Base-by-base conservation (phyloP, 805 yeast genomes). In the Teunomyces gatunensis region DNA sequence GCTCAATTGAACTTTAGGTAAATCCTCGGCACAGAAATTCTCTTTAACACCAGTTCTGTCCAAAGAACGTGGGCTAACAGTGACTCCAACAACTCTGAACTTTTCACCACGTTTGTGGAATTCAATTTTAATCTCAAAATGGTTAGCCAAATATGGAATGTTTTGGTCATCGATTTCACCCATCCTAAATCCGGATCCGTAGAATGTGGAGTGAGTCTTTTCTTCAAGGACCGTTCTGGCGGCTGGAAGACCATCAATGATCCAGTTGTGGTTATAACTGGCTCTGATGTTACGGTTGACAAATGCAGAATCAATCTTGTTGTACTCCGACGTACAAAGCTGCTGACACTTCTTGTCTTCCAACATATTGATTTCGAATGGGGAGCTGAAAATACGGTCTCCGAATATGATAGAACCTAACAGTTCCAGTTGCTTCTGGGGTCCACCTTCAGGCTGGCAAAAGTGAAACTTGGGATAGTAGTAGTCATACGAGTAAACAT, bases 371-470 rank as follows among this genome's bases (percentile, higher is more conserved):
- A 94, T 71, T 44, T 84, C 80, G 60, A 88, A 89, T 5, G 98
- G 97, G 7, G 98, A 90, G 60, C 88, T 84, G 74, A 87, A 90
- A 53, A 94, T 90, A 63, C 99, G 78, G 68, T 94, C 99, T 54
- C 99, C 99, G 64, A 94, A 90, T 49, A 94, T 78, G 54, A 94
- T 85, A 2, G 97, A 85, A 6, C 99, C 99, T 45, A 94, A 75
- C 9, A 95, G 85, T 68, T 90, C 98, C 53, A 88, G 82, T 64
- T 89, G 96, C 57, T 85, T 85, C 57, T 68, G 59, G 13, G 81
- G 74, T 1, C 88, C 89, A 23, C 70, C 81, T 47, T 69, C 65
- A 0, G 98, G 98, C 48, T 66, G 63, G 68, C 99, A 94, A 67
- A 91, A 89, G 59, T 86, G 89, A 61, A 94, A 85, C 54, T 83